Conservation (phyloP, 1,139 yeast genomes). For the Nakaseomyces bracarensis region DNA sequence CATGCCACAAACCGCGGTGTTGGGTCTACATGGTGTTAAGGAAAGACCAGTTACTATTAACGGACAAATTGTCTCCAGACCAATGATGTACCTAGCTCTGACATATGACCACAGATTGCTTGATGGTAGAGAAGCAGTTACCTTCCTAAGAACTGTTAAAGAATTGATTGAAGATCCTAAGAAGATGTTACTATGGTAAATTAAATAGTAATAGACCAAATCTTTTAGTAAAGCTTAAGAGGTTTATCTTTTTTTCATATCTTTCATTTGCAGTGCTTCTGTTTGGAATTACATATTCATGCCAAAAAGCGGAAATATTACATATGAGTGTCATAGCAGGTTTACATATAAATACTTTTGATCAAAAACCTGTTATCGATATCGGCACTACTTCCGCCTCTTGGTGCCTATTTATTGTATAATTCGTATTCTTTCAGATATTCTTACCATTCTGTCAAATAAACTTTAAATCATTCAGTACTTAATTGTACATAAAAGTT, state of each 20-base stretch:
- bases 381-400: no score
- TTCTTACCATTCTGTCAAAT: conserved; percentile 1
- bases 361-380: no score
- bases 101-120: conserved; percentile 97
- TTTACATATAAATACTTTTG: no score
- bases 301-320: no score
- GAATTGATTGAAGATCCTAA: conserved; percentile 98
- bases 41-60: conserved; percentile 96
- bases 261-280: no score
- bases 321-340: no score
- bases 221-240: no score
- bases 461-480: background rate
- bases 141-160: conserved; percentile 90
- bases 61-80: conserved; percentile 94
- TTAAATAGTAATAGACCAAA: background rate
- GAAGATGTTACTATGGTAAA: conserved; percentile 78
- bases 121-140: conserved; percentile 99
- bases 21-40: conserved; percentile 96
- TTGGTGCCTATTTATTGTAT: conserved; percentile 1
- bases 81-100: conserved; percentile 99
- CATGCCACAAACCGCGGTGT: conserved; percentile 96
- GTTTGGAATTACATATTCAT: no score
- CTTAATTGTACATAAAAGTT: background rate
- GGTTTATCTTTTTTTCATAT: no score
- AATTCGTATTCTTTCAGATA: conserved; percentile 1